phyloP scores from a whole-genome alignment of 257 asterid genomes.

The Solanum sparsipilum region DNA sequence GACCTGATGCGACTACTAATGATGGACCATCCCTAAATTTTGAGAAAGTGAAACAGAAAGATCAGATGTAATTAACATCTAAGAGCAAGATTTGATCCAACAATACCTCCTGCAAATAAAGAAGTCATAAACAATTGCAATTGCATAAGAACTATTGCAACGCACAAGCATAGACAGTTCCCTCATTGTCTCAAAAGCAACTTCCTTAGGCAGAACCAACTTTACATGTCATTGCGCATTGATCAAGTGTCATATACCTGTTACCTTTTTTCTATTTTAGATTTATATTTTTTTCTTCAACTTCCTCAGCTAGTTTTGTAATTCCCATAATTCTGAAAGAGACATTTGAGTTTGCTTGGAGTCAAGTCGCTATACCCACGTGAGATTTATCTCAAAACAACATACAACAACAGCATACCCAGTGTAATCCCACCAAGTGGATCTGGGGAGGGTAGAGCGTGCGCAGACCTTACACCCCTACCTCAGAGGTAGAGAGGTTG shows the following conservation, averaged over 20 bases:
- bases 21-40: slow-evolving; percentile 64
- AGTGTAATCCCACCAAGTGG: neutral
- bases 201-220: neutral
- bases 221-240: neutral
- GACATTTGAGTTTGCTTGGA: neutral
- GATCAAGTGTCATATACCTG: neutral
- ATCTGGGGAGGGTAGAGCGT: neutral
- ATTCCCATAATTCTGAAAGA: neutral
- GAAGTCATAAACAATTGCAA: neutral
- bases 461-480: neutral
- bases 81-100: neutral
- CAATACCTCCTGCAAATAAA: neutral
- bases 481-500: neutral
- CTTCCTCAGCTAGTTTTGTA: neutral
- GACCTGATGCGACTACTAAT: slow-evolving; percentile 87
- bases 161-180: neutral
- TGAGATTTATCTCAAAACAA: neutral
- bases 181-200: neutral
- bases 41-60: neutral
- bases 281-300: neutral
- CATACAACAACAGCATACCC: neutral
- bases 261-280: neutral
- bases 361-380: neutral
- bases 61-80: neutral
- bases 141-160: neutral